Evolutionary conservation across 371 early-diverging fungal species (phyloP).

Genomic region (Saksenaea vasiformis): DNA sequence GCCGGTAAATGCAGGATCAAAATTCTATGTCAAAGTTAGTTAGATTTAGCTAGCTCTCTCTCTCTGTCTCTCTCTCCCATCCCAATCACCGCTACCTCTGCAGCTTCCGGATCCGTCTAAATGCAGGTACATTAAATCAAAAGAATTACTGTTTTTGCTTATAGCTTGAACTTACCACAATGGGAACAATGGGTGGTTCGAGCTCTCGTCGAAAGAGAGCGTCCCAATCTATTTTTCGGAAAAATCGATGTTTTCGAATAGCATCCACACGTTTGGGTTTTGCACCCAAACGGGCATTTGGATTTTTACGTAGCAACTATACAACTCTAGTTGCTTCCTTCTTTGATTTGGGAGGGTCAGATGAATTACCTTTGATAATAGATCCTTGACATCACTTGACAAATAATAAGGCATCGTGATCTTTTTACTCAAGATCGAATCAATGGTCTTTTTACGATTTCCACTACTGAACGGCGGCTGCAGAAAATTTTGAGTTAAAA

Average conservation of each 20-base stretch:
- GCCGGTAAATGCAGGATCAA: constrained; percentile 35
- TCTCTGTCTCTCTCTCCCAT: too few species aligned
- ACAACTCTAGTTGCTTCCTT: neutral
- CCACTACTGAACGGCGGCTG: constrained; percentile 78
- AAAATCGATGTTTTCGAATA: constrained; percentile 87
- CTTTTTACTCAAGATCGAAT: constrained; percentile 76
- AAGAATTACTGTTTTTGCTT: neutral
- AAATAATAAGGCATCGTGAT: constrained; percentile 74
- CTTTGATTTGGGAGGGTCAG: neutral
- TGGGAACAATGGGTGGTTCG: constrained; percentile 78
- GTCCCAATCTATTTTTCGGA: constrained; percentile 86
- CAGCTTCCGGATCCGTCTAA: constrained; percentile 50
- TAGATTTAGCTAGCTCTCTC: neutral
- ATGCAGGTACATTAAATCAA: constrained; percentile 1
- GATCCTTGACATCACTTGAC: constrained; percentile 65
- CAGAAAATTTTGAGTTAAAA: neutral
- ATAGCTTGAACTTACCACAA: constrained; percentile 53
- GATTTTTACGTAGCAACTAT: constrained; percentile 75
- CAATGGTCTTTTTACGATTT: constrained; percentile 78
- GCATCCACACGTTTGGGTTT: constrained; percentile 69
- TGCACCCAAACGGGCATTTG: constrained; percentile 71
- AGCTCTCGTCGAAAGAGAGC: constrained; percentile 59
- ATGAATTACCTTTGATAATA: constrained; percentile 42
- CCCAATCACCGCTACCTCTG: constrained; percentile 26
- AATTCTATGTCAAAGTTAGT: constrained; percentile 24